These are phyloP conservation scores for Cytidiella melzeri DNA, from an alignment of 768 basidiomycete species.

Conservation along the genomic window DNA sequence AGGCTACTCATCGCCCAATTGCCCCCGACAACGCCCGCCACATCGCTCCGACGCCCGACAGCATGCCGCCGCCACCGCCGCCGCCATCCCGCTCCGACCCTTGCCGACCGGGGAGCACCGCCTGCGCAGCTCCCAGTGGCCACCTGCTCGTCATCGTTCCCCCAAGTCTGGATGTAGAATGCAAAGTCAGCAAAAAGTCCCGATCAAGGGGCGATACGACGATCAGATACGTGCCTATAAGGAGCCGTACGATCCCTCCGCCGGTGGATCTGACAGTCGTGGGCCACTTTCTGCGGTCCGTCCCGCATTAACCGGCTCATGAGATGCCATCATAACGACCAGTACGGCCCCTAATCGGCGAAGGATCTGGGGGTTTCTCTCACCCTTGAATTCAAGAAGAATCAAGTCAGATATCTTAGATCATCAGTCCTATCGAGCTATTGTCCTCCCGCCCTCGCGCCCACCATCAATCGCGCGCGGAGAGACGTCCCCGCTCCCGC, in stretches of 20 bases:
- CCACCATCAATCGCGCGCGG: too few species aligned
- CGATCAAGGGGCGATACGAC: conserved; percentile 13
- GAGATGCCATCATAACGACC: too few species aligned
- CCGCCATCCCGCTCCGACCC: neutral
- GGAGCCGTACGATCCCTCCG: conserved; percentile 9
- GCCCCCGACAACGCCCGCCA: neutral
- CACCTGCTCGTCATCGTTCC: conserved; percentile 8
- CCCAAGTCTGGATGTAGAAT: conserved; percentile 5
- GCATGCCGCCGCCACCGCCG: neutral
- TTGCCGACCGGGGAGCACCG: neutral
- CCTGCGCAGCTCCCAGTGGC: neutral
- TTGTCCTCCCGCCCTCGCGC: too few species aligned
- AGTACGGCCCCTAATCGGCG: too few species aligned
- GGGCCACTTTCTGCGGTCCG: neutral
- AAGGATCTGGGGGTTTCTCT: too few species aligned
- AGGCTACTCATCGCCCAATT: conserved; percentile 13
- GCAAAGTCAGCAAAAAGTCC: conserved; percentile 4
- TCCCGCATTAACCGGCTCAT: too few species aligned
- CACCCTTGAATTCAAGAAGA: too few species aligned
- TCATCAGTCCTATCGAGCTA: too few species aligned
- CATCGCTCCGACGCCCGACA: neutral
- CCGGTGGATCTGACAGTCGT: conserved; percentile 4
- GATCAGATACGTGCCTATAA: conserved; percentile 12
- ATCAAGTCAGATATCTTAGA: too few species aligned
- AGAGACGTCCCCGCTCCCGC: too few species aligned